Conservation (phyloP, 2,329 filamentous ascomycete genomes). For the Leptographium radiaticola region DNA sequence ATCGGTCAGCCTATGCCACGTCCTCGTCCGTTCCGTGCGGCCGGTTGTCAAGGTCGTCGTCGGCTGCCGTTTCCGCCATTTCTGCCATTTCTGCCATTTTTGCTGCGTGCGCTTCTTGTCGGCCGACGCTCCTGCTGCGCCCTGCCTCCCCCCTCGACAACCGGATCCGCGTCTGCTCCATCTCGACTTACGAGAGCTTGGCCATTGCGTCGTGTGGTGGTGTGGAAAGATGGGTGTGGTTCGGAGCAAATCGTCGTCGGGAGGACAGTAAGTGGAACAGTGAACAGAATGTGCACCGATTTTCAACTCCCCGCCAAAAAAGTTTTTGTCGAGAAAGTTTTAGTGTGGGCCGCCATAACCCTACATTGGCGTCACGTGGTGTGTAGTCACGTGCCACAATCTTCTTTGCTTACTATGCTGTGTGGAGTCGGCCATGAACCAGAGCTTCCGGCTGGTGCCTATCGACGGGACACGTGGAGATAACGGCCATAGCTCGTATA, state of each 20-base stretch:
- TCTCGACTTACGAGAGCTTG: constrained; percentile 45
- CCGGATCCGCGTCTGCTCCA: not conserved
- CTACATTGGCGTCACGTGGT: constrained; percentile 2
- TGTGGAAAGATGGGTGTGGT: not conserved
- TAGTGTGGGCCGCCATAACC: constrained; percentile 4
- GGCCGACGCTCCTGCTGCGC: not conserved
- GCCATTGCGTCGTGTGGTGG: constrained; percentile 32
- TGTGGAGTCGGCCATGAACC: no score
- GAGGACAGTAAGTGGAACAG: not conserved
- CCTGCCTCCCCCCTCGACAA: no score
- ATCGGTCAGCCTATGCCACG: not conserved
- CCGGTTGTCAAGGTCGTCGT: no score
- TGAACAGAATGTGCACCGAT: not conserved
- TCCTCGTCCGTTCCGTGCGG: not conserved
- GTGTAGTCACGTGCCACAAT: no score
- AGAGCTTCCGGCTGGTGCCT: no score
- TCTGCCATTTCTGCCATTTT: not conserved
- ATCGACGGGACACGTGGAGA: not conserved
- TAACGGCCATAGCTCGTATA: not conserved
- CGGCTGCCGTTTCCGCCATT: not conserved
- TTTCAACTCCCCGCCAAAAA: constrained; percentile 3
- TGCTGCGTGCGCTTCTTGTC: not conserved
- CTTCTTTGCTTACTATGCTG: no score
- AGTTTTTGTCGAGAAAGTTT: constrained; percentile 3
- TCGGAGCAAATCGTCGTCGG: not conserved